Percentiles rank a stretch among this genome's conserved stretches.
Evolutionary conservation across 2,329 filamentous ascomycete genomes (phyloP).

Genomic region (Pezicula carpinea): DNA sequence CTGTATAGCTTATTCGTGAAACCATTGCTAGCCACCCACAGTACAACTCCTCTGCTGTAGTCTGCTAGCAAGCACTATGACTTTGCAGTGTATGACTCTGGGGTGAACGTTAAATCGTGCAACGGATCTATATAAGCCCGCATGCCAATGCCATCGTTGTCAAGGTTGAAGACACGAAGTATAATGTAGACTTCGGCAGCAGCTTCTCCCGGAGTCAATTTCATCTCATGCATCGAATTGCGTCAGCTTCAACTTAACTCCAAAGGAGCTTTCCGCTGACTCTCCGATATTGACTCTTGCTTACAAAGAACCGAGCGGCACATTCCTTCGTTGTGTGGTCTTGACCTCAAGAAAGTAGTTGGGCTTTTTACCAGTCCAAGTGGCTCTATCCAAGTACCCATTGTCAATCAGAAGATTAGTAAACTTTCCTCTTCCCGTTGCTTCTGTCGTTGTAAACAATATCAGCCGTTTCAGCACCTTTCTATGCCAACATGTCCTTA

Average conservation of each 20-base stretch:
- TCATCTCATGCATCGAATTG: slow-evolving; percentile 10
- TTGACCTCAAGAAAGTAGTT: slow-evolving; percentile 49
- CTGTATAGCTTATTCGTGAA: too few species aligned
- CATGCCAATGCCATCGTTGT: slow-evolving; percentile 5
- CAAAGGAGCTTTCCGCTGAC: slow-evolving; percentile 26
- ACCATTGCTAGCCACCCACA: too few species aligned
- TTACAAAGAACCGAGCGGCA: slow-evolving; percentile 41
- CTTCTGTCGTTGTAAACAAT: slow-evolving; percentile 42
- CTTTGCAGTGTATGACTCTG: slow-evolving; percentile 5
- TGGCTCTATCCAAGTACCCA: slow-evolving; percentile 26
- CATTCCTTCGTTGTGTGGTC: slow-evolving; percentile 35
- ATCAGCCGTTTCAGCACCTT: slow-evolving; percentile 40
- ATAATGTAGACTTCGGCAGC: slow-evolving; percentile 13
- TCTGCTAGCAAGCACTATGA: too few species aligned
- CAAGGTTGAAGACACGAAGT: slow-evolving; percentile 11
- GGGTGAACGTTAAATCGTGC: slow-evolving; percentile 6
- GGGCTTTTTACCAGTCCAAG: slow-evolving; percentile 27
- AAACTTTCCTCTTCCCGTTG: slow-evolving; percentile 22
- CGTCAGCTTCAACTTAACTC: slow-evolving; percentile 1
- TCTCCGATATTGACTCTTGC: slow-evolving; percentile 37
- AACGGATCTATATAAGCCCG: slow-evolving; percentile 7
- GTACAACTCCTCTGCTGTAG: too few species aligned
- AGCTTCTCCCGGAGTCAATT: not conserved
- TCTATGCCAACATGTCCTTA: slow-evolving; percentile 34
- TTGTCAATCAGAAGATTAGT: slow-evolving; percentile 32